Conservation (phyloP, 495 filamentous ascomycete species). For the Hypoxylon subgilvum region DNA sequence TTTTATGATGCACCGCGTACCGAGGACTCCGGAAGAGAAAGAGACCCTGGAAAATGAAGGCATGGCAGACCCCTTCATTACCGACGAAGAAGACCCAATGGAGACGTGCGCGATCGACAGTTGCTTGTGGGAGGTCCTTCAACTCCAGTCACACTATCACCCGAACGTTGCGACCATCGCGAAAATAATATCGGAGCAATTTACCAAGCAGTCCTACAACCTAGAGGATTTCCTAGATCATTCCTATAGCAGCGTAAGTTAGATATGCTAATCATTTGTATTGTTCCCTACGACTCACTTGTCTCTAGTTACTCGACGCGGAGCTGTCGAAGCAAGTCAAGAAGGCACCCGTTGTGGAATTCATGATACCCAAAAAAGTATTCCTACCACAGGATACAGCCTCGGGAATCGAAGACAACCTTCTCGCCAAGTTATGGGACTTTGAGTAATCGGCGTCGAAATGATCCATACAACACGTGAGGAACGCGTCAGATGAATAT, state of each 20-base stretch:
- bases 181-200: constrained; percentile 94
- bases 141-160: constrained; percentile 90
- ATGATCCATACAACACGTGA: constrained; percentile 7
- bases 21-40: constrained; percentile 61
- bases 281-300: constrained; percentile 36
- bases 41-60: constrained; percentile 67
- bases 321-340: constrained; percentile 83
- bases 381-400: constrained; percentile 64
- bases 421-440: constrained; percentile 63
- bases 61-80: constrained; percentile 79
- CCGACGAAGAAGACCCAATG: constrained; percentile 78
- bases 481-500: constrained; percentile 5
- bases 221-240: constrained; percentile 97
- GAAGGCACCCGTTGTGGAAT: constrained; percentile 88
- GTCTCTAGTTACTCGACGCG: constrained; percentile 71
- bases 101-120: constrained; percentile 87
- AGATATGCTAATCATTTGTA: not conserved
- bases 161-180: constrained; percentile 95
- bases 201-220: constrained; percentile 91
- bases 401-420: constrained; percentile 51
- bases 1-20: constrained; percentile 90
- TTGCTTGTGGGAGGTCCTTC: constrained; percentile 92
- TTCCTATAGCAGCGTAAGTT: constrained; percentile 81
- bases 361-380: constrained; percentile 88
- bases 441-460: constrained; percentile 46